phyloP scores from a whole-genome alignment of 129 eudicot species.

The Erigeron canadensis region DNA sequence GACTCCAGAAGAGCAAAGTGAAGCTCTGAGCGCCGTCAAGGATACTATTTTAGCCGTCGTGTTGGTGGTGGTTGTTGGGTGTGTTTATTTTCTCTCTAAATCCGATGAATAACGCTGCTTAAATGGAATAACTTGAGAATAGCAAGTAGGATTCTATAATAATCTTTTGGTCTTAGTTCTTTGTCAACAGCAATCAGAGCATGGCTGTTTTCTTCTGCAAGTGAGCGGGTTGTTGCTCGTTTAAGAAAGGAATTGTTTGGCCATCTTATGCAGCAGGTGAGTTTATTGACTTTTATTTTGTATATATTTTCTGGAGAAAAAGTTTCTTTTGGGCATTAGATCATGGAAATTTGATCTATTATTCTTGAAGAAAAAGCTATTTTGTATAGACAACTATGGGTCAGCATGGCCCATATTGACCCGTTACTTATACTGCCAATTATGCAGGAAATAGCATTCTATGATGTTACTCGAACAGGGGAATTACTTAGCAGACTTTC shows the following conservation, averaged over 20 bases:
- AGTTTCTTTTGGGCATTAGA: not conserved
- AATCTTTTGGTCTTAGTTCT: slow-evolving; percentile 43
- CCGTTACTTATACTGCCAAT: not conserved
- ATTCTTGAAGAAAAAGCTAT: not conserved
- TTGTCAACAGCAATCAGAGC: slow-evolving; percentile 47
- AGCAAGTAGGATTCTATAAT: not conserved
- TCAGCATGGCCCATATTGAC: slow-evolving; percentile 7
- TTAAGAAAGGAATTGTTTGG: slow-evolving; percentile 49
- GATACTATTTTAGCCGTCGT: slow-evolving; percentile 44
- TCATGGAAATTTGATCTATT: not conserved
- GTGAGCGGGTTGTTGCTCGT: slow-evolving; percentile 57
- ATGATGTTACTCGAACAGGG: slow-evolving; percentile 66
- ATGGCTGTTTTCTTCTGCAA: slow-evolving; percentile 51
- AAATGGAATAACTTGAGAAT: no score
- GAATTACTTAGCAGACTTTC: slow-evolving; percentile 61
- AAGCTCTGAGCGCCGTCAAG: slow-evolving; percentile 45
- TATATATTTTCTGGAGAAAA: not conserved
- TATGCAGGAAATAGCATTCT: slow-evolving; percentile 62
- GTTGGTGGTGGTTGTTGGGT: slow-evolving; percentile 48
- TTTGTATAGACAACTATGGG: slow-evolving; percentile 12
- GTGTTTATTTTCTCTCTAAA: slow-evolving; percentile 15
- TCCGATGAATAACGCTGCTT: not conserved
- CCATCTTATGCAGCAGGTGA: slow-evolving; percentile 53
- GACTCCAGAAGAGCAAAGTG: slow-evolving; percentile 49
- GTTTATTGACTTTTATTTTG: not conserved